Base-by-base conservation (phyloP, 345 rosid genomes). In the Nasturtium officinale region DNA sequence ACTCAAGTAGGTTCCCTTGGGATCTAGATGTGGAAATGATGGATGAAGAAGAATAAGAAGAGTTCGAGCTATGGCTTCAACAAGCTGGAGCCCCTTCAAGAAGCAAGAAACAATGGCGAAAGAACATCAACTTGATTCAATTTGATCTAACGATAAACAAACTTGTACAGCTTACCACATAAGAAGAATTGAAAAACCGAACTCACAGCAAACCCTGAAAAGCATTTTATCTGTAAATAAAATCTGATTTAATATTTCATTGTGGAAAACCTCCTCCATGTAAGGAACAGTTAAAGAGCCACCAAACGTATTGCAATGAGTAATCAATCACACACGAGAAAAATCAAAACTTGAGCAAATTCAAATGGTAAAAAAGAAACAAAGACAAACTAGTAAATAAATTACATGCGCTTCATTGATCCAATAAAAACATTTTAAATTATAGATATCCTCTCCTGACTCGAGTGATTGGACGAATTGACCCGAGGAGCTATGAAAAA, bases 31-130 rank as follows among this genome's bases (percentile, higher is more conserved):
- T 94, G 4, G 92, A 95, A 71, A 92, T 87, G 94, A 90, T 87
- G 83, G 92, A 89, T 67, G 99, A 90, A 48, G 94, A 89, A 8
- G 93, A 87, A 11, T n/a, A n/a, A n/a, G 98, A 90, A 65, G 96
- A 87, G 79, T 92, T 96, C 16, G 97, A 92, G 77, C 61, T 86
- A 25, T 92, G 98, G 98, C 90, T 90, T 69, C 90, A 87, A 81
- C 94, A 92, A 96, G 95, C 78, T 96, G 91, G 99, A 92, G 98
- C 64, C 99, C 96, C 2, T 96, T 92, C 78, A 89, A 89, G 84
- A 81, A 82, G 85, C 42, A 92, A 86, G 87, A 92, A 82, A 79
- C 96, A 95, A 75, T 89, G 94, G 96, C 82, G 99, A 67, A 88
- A n/a, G 99, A 83, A 79, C 96, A 17, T 89, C 96, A 1, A 83